phyloP scores from a whole-genome alignment of 352 stramenopile genomes.

The Pythium pyrilobum region DNA sequence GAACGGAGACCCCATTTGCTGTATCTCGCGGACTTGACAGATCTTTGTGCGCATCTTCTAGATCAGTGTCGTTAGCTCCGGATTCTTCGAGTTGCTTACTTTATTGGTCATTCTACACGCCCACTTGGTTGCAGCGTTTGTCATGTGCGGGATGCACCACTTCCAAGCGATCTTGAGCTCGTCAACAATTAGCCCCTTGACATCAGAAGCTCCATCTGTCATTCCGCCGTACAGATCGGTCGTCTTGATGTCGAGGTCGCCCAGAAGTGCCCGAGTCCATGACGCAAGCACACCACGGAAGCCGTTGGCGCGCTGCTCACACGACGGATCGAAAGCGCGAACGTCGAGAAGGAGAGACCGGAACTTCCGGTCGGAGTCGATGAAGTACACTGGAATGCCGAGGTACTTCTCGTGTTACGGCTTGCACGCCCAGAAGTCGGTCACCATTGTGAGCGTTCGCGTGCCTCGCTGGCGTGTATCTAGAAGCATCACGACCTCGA shows the following conservation, averaged over 20 bases:
- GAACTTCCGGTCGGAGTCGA: background rate
- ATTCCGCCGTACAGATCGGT: background rate
- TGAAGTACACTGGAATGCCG: background rate
- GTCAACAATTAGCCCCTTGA: background rate
- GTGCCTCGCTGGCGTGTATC: background rate
- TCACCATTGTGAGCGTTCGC: background rate
- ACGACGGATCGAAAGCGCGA: background rate
- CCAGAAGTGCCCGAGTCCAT: too few relatives aligned
- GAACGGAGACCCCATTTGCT: background rate
- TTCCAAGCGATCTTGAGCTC: background rate
- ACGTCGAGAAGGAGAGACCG: slow-evolving; percentile 1
- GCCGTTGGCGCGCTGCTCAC: background rate
- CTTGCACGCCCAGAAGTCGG: slow-evolving; percentile 10
- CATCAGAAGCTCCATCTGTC: background rate
- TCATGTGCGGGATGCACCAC: slow-evolving; percentile 7
- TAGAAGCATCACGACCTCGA: background rate
- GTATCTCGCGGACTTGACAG: background rate
- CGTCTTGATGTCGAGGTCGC: background rate
- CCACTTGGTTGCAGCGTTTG: background rate
- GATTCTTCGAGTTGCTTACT: background rate
- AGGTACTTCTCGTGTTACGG: slow-evolving; percentile 2
- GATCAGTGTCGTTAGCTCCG: background rate
- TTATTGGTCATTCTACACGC: background rate
- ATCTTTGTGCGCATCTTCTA: background rate
- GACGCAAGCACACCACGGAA: too few relatives aligned